Conservation (phyloP, 2,329 filamentous ascomycete genomes). For the Coniochaeta ligniaria region DNA sequence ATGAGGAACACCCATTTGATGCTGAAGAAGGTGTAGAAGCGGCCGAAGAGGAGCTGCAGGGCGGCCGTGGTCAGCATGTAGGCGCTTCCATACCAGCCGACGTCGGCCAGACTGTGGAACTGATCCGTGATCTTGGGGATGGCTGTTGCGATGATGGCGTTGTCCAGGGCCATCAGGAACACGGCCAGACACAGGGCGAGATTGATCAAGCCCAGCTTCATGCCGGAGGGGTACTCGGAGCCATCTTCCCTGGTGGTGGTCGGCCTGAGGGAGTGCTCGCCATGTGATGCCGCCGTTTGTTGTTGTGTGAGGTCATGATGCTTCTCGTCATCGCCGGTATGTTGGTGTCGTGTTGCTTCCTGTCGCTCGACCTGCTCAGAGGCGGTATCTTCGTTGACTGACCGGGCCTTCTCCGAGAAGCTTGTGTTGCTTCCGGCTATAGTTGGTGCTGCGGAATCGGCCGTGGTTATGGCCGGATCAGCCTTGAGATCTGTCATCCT, state of each 20-base stretch:
- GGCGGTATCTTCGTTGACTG: not conserved
- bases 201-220: constrained; percentile 29
- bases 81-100: constrained; percentile 36
- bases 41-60: constrained; percentile 26
- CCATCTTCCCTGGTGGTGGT: constrained; percentile 28
- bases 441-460: constrained; percentile 15
- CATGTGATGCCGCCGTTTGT: constrained; percentile 14
- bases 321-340: constrained; percentile 13
- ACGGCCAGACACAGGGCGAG: constrained; percentile 35
- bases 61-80: constrained; percentile 30
- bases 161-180: constrained; percentile 35
- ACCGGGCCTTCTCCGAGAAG: not conserved
- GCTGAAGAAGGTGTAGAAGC: constrained; percentile 32
- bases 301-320: constrained; percentile 12
- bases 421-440: constrained; percentile 15
- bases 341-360: not conserved
- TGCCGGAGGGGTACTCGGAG: constrained; percentile 26
- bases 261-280: constrained; percentile 13
- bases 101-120: constrained; percentile 31
- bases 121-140: constrained; percentile 30
- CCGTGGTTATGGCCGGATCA: constrained; percentile 1
- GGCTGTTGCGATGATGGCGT: constrained; percentile 29
- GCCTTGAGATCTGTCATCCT: not conserved
- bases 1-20: constrained; percentile 28
- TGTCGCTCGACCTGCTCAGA: not conserved